These are phyloP conservation scores for Talaromyces proteolyticus DNA, from an alignment of 495 filamentous ascomycete genomes.

Conservation along the genomic window DNA sequence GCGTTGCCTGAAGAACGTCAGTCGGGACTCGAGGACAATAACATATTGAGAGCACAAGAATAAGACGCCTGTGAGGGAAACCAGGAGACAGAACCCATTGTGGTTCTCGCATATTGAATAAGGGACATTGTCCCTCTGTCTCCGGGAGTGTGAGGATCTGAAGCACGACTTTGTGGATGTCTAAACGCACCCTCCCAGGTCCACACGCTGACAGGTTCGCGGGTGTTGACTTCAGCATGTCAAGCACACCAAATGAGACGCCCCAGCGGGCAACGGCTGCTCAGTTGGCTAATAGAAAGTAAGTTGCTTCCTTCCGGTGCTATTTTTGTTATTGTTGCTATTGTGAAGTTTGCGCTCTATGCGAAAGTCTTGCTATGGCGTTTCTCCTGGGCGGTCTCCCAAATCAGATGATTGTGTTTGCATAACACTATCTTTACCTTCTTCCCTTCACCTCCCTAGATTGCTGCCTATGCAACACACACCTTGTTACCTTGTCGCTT, in stretches of 20 bases:
- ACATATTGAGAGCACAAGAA: too few relatives aligned
- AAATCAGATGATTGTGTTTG: too few relatives aligned
- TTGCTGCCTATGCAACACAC: too few relatives aligned
- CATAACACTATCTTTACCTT: background rate
- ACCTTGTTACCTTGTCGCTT: too few relatives aligned
- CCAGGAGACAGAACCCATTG: too few relatives aligned
- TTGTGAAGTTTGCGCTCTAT: too few relatives aligned
- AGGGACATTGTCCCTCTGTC: background rate
- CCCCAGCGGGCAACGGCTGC: conserved; percentile 44
- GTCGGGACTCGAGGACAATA: too few relatives aligned
- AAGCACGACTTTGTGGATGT: conserved; percentile 1
- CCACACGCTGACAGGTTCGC: conserved; percentile 8
- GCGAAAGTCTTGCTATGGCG: too few relatives aligned
- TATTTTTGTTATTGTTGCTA: conserved; percentile 5
- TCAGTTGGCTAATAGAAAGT: conserved; percentile 48
- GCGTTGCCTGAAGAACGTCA: too few relatives aligned
- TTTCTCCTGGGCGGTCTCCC: too few relatives aligned
- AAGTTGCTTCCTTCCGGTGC: conserved; percentile 23
- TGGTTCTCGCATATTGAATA: background rate
- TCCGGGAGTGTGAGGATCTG: background rate
- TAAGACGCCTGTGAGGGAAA: too few relatives aligned
- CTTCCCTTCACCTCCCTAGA: too few relatives aligned
- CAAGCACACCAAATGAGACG: conserved; percentile 39
- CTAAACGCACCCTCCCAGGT: conserved; percentile 5
- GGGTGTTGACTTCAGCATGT: conserved; percentile 26